Evolutionary conservation across 805 yeast genomes (phyloP).

Genomic region (Kuraishia molischiana): DNA sequence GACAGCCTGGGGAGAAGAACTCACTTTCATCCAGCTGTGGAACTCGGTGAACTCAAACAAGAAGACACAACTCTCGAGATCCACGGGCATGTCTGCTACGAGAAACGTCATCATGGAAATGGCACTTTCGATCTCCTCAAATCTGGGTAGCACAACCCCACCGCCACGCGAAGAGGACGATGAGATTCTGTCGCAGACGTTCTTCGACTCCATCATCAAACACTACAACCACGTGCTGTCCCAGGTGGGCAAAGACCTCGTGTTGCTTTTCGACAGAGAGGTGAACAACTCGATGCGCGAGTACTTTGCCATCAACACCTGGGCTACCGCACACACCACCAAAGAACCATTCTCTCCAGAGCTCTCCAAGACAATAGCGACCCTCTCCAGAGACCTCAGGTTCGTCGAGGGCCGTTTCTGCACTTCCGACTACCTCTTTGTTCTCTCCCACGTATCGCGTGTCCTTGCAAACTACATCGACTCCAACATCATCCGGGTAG

Average conservation of each 20-base stretch:
- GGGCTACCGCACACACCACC: slow-evolving; percentile 11
- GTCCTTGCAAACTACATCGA: slow-evolving; percentile 25
- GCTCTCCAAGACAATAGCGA: slow-evolving; percentile 14
- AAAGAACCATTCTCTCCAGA: slow-evolving; percentile 9
- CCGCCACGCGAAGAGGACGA: neutral
- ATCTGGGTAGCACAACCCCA: neutral
- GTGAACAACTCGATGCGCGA: slow-evolving; percentile 24
- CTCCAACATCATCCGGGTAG: slow-evolving; percentile 25
- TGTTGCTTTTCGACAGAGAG: slow-evolving; percentile 23
- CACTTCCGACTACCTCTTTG: slow-evolving; percentile 15
- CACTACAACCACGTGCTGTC: slow-evolving; percentile 24
- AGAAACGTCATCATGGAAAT: neutral
- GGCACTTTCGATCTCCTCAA: neutral
- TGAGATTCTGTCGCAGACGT: slow-evolving; percentile 19
- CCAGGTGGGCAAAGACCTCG: slow-evolving; percentile 18
- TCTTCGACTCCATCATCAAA: slow-evolving; percentile 31
- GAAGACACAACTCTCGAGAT: slow-evolving; percentile 4
- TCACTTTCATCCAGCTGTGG: slow-evolving; percentile 32
- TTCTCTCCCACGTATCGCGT: slow-evolving; percentile 15
- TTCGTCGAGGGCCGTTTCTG: slow-evolving; percentile 21
- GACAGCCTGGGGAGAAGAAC: slow-evolving; percentile 31
- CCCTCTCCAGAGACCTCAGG: slow-evolving; percentile 16
- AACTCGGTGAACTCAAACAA: slow-evolving; percentile 15
- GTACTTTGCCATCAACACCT: slow-evolving; percentile 21
- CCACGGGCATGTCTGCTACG: slow-evolving; percentile 2